phyloP scores from a whole-genome alignment of 768 basidiomycete species.

The Mrakia gelida region DNA sequence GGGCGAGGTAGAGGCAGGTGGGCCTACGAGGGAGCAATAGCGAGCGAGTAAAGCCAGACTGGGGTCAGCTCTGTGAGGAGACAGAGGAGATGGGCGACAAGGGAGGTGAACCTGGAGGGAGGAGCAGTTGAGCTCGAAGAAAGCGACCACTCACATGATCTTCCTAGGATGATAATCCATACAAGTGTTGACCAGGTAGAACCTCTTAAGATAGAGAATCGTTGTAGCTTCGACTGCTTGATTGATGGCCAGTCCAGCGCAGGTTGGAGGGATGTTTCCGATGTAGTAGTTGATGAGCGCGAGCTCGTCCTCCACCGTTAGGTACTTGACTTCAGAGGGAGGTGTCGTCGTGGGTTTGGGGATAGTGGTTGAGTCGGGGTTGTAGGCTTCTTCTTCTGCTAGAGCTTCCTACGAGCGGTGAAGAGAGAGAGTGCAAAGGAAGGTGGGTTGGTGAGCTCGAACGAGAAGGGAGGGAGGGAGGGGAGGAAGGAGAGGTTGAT shows the following conservation, averaged over 20 bases:
- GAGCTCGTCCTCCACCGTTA: slow-evolving; percentile 75
- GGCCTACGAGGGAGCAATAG: slow-evolving; percentile 55
- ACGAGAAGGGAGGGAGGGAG: neutral
- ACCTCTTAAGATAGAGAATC: slow-evolving; percentile 85
- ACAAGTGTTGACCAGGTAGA: slow-evolving; percentile 94
- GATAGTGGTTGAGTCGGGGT: neutral
- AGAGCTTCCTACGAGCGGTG: neutral
- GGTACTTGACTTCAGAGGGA: slow-evolving; percentile 60
- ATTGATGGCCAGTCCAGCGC: slow-evolving; percentile 77
- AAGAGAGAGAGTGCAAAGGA: neutral
- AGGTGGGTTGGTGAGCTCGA: too few relatives aligned
- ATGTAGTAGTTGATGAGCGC: slow-evolving; percentile 84
- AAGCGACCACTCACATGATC: slow-evolving; percentile 91
- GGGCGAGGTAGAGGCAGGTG: slow-evolving; percentile 87
- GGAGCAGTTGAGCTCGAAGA: neutral
- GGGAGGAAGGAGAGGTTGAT: neutral
- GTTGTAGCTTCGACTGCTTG: slow-evolving; percentile 93
- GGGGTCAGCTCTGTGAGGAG: neutral
- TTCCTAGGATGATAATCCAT: slow-evolving; percentile 99
- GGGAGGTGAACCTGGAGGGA: neutral
- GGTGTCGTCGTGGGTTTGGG: slow-evolving; percentile 36
- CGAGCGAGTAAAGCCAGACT: too few relatives aligned
- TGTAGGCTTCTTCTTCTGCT: neutral
- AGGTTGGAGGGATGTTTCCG: slow-evolving; percentile 77
- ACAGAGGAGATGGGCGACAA: neutral